These are phyloP conservation scores for Globisporangium emineosum DNA, from an alignment of 352 stramenopile genomes.

Conservation along the genomic window DNA sequence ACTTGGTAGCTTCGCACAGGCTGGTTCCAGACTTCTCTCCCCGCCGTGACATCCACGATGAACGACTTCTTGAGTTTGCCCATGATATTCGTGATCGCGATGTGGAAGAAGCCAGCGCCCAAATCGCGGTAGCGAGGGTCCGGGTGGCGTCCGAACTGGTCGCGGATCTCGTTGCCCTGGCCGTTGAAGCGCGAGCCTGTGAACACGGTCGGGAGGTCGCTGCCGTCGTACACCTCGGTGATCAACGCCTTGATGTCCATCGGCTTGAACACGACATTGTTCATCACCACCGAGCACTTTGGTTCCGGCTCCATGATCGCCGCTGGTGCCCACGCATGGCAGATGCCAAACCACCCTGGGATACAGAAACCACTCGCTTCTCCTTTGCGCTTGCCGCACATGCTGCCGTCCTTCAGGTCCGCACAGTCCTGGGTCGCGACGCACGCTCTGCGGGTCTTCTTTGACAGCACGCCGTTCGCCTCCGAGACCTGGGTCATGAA, in stretches of 20 bases:
- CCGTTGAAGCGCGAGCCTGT: slow-evolving; percentile 50
- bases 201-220: slow-evolving; percentile 49
- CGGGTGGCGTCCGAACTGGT: slow-evolving; percentile 42
- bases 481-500: slow-evolving; percentile 47
- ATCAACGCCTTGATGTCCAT: slow-evolving; percentile 60
- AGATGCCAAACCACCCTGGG: slow-evolving; percentile 58
- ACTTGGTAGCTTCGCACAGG: slow-evolving; percentile 41
- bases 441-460: slow-evolving; percentile 26
- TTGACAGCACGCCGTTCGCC: slow-evolving; percentile 41
- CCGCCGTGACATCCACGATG: slow-evolving; percentile 46
- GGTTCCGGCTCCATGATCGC: slow-evolving; percentile 48
- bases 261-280: slow-evolving; percentile 47
- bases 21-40: slow-evolving; percentile 56
- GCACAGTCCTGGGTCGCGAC: slow-evolving; percentile 30
- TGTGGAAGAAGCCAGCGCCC: too few relatives aligned
- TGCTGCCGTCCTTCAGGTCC: slow-evolving; percentile 31
- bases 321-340: slow-evolving; percentile 54
- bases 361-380: slow-evolving; percentile 36
- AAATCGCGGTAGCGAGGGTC: slow-evolving; percentile 39
- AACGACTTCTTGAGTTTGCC: slow-evolving; percentile 45
- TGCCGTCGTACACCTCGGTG: slow-evolving; percentile 47
- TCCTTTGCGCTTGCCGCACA: slow-evolving; percentile 37
- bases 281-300: slow-evolving; percentile 38
- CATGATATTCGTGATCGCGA: slow-evolving; percentile 57
- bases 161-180: slow-evolving; percentile 31